Evolutionary conservation across 75 land plant species (phyloP).

Genomic region (Pinus tabuliformis): DNA sequence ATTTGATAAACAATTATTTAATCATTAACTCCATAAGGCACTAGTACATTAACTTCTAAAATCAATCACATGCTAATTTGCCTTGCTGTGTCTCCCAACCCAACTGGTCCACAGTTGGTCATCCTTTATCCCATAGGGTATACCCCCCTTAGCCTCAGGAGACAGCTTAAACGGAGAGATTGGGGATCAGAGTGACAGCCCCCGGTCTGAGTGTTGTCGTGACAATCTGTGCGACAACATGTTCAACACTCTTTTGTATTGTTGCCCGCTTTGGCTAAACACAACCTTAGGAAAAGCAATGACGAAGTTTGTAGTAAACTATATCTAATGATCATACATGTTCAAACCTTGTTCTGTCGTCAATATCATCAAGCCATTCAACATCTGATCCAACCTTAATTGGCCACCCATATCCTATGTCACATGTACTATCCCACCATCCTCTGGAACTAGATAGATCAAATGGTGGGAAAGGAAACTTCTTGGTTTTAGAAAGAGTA

Average conservation of each 20-base stretch:
- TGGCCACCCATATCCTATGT: constrained; percentile 70
- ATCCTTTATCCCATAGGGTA: no score
- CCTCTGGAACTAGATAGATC: constrained; percentile 95
- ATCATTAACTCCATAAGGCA: no score
- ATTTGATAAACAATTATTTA: no score
- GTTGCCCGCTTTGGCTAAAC: neutral
- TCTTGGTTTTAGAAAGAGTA: constrained; percentile 41
- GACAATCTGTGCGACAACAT: no score
- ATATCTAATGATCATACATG: constrained; percentile 21
- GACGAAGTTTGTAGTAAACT: neutral
- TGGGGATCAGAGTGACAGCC: no score
- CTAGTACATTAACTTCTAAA: no score
- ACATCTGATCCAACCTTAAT: constrained; percentile 93
- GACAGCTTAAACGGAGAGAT: no score
- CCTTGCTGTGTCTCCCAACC: no score
- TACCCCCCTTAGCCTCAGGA: no score
- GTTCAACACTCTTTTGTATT: neutral
- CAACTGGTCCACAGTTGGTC: no score
- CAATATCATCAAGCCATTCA: constrained; percentile 74
- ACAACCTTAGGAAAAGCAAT: neutral
- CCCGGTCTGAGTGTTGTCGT: no score
- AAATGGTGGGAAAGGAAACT: constrained; percentile 71
- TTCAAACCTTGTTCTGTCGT: constrained; percentile 49
- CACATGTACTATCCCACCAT: constrained; percentile 75
- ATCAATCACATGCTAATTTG: no score